Evolutionary conservation across 225 moss, liverwort and hornwort genomes (phyloP).

Genomic region (Rhytidiadelphus loreus): DNA sequence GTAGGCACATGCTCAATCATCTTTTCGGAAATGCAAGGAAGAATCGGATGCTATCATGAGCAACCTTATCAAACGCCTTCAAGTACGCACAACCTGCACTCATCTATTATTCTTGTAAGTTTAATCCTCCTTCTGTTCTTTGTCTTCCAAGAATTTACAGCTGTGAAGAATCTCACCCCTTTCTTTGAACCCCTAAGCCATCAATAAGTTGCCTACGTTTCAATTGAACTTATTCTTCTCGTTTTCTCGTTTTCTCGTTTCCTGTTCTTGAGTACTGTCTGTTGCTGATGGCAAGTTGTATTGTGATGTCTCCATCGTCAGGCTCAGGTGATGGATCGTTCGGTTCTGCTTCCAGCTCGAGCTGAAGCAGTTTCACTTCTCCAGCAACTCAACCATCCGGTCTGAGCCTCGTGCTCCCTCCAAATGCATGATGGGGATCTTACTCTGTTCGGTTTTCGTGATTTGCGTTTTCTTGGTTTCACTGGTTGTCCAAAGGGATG

Average conservation of each 20-base stretch:
- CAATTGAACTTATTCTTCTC: background rate
- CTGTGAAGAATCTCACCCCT: background rate
- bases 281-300: background rate
- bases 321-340: slow-evolving; percentile 67
- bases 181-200: background rate
- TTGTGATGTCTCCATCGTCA: slow-evolving; percentile 4
- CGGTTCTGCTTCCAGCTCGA: slow-evolving; percentile 42
- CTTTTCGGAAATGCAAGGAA: slow-evolving; percentile 78
- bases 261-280: background rate
- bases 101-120: background rate
- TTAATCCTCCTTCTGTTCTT: background rate
- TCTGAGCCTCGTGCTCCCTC: slow-evolving; percentile 22
- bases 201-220: background rate
- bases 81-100: slow-evolving; percentile 26
- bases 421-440: background rate
- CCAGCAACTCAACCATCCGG: slow-evolving; percentile 60
- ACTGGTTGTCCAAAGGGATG: background rate
- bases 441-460: background rate
- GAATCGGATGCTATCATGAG: slow-evolving; percentile 67
- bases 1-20: slow-evolving; percentile 74
- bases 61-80: slow-evolving; percentile 47
- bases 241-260: background rate
- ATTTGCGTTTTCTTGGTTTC: background rate
- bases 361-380: slow-evolving; percentile 75
- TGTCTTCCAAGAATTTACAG: background rate